Percentiles rank a stretch among this genome's conserved stretches.
Conservation (phyloP, 1,284 basidiomycete genomes). For the Phellopilus nigrolimitatus region DNA sequence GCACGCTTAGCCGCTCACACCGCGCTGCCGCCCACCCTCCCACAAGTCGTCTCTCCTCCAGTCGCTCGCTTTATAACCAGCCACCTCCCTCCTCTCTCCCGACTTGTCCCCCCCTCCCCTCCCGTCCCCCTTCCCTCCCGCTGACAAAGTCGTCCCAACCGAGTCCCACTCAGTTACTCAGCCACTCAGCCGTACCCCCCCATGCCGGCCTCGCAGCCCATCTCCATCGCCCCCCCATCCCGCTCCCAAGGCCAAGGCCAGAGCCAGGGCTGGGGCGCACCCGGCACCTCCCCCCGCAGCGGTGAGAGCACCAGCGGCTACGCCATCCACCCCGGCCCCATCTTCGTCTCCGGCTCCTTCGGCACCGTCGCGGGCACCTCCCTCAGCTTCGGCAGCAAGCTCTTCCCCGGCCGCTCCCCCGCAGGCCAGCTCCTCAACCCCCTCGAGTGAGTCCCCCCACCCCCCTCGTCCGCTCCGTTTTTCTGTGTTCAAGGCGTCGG, state of each 20-base stretch:
- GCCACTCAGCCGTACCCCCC: too few species aligned
- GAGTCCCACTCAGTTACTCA: too few species aligned
- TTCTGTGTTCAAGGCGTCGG: too few species aligned
- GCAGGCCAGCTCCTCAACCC: constrained; percentile 4
- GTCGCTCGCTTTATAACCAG: too few species aligned
- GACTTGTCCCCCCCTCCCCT: neutral
- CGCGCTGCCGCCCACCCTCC: neutral
- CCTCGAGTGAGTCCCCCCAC: constrained; percentile 14
- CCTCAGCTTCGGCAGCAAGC: neutral
- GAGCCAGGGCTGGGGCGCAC: neutral
- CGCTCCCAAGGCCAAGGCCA: neutral
- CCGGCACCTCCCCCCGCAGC: neutral
- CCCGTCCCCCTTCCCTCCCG: constrained; percentile 25
- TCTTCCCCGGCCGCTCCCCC: constrained; percentile 13
- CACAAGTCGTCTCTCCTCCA: neutral
- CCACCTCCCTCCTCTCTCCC: neutral
- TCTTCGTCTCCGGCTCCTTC: constrained; percentile 17
- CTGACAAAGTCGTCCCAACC: too few species aligned
- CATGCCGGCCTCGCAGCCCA: constrained; percentile 15
- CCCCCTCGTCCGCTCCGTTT: neutral
- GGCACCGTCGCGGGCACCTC: neutral
- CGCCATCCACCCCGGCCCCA: constrained; percentile 18
- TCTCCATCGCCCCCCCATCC: constrained; percentile 8
- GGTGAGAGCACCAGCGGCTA: constrained; percentile 10
- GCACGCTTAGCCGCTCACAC: too few species aligned